Conservation (phyloP, 345 rosid genomes). For the Rubroshorea leprosula region DNA sequence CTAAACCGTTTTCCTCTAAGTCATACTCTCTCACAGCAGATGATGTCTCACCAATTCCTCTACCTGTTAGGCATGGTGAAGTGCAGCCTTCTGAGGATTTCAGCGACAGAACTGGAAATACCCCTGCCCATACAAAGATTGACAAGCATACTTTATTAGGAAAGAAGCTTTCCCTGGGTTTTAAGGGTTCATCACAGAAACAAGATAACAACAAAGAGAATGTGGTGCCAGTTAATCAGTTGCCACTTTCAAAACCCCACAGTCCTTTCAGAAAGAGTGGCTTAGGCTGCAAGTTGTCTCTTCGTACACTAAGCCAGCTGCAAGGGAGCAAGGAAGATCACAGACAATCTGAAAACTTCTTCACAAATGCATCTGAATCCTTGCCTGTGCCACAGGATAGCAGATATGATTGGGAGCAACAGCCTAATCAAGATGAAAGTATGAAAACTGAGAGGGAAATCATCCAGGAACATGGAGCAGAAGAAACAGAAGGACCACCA, state of each 20-base stretch:
- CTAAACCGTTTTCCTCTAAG: constrained; percentile 3
- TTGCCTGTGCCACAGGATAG: not conserved
- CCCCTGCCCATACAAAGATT: constrained; percentile 1
- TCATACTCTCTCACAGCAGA: not conserved
- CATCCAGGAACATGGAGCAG: constrained; percentile 15
- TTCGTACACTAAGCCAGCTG: constrained; percentile 27
- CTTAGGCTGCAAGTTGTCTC: constrained; percentile 22
- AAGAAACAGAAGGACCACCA: constrained; percentile 31
- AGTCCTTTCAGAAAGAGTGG: constrained; percentile 19
- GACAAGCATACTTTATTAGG: constrained; percentile 20
- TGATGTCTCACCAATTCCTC: not conserved
- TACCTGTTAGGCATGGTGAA: not conserved
- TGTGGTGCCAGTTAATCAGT: constrained; percentile 12
- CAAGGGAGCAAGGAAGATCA: constrained; percentile 14
- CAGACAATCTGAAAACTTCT: constrained; percentile 3
- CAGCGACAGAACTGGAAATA: constrained; percentile 6
- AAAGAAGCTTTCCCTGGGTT: constrained; percentile 45
- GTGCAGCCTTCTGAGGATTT: constrained; percentile 16
- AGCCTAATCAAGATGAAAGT: constrained; percentile 13
- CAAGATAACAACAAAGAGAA: constrained; percentile 29
- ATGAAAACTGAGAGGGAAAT: constrained; percentile 14
- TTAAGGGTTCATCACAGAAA: constrained; percentile 19
- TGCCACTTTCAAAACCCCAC: constrained; percentile 15
- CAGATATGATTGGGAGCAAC: constrained; percentile 6
- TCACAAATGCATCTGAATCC: constrained; percentile 8